Evolutionary conservation across 306 rosid genomes (phyloP), one percentile per base, ranked within the genome.

Genomic region (Citrullus colocynthis): DNA sequence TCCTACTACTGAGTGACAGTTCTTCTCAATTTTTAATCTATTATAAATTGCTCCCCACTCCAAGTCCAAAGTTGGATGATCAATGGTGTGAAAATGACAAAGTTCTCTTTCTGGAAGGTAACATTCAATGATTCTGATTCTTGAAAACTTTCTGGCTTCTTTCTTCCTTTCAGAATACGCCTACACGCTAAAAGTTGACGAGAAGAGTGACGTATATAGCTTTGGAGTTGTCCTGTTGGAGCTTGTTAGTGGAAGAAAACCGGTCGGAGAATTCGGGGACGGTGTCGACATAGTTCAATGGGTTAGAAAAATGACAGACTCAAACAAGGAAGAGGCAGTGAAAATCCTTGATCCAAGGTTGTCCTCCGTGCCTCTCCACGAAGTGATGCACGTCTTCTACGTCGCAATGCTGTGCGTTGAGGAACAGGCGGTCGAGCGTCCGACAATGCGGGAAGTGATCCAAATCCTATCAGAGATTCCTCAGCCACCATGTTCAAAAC

Each of bases 401-500:
- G 96, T 94, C 5, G 98, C 98, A 51, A 86, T 94, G 91, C 87
- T 94, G 2, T 94, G 97, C 48, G 98, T 91, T 17, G 98, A 94
- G 78, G 98, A 94, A 83, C 98, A 91, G 24, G 98, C 97, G 5
- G 96, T 91, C 14, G 97, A 94, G 85, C 88, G 97, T 18, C 98
- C 97, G 37, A 91, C 98, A 4, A 94, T 94, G 98, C 85, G 98
- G 0, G 97, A 94, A 83, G 97, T 94, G 39, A 96, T 94, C 82
- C 97, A 94, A 85, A 94, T 94, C 59, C 89, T 94, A 20, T 90
- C 97, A 1, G 97, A 91, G 91, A 86, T 91, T 66, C 97, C 96
- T 54, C 90, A 84, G 85, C 54, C 89, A 42, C 89, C 89, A 0
- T 78, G 81, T 63, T 87, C 88, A 52, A 91, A 87, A 74, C 92